Conservation (phyloP, 1,284 basidiomycete species). For the Schizophyllum amplum region DNA sequence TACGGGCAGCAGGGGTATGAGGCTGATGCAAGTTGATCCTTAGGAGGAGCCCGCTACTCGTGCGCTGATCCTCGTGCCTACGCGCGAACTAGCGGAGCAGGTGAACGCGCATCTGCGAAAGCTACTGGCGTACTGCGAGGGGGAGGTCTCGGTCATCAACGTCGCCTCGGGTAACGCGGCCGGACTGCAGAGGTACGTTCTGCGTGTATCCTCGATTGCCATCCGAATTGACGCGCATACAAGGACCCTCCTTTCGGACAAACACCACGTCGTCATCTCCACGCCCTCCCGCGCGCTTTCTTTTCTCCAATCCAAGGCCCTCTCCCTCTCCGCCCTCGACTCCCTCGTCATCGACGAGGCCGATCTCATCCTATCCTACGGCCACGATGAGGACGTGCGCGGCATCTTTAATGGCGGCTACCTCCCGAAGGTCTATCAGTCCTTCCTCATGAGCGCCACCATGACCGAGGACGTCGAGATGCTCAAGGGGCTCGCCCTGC, state of each 20-base stretch:
- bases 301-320: conserved; percentile 73
- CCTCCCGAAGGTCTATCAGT: conserved; percentile 88
- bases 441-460: conserved; percentile 96
- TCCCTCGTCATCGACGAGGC: conserved; percentile 97
- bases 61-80: conserved; percentile 88
- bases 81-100: conserved; percentile 90
- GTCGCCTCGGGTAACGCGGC: conserved; percentile 68
- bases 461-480: conserved; percentile 94
- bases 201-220: neutral
- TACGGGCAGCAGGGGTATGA: neutral
- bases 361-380: conserved; percentile 95
- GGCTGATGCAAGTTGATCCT: conserved; percentile 1
- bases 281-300: conserved; percentile 84
- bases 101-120: conserved; percentile 66
- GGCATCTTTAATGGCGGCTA: conserved; percentile 73
- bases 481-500: conserved; percentile 81
- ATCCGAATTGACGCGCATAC: neutral
- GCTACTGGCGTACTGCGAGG: conserved; percentile 71
- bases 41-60: conserved; percentile 43
- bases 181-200: conserved; percentile 70
- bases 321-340: conserved; percentile 60
- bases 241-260: conserved; percentile 76
- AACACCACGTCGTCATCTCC: conserved; percentile 87
- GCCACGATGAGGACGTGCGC: conserved; percentile 88
- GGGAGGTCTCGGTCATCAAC: conserved; percentile 71